A percentile compares a stretch with the other conserved stretches of the same genome.
Evolutionary conservation across 2,329 filamentous ascomycete species (phyloP).

Genomic region (Penicillium sp.): DNA sequence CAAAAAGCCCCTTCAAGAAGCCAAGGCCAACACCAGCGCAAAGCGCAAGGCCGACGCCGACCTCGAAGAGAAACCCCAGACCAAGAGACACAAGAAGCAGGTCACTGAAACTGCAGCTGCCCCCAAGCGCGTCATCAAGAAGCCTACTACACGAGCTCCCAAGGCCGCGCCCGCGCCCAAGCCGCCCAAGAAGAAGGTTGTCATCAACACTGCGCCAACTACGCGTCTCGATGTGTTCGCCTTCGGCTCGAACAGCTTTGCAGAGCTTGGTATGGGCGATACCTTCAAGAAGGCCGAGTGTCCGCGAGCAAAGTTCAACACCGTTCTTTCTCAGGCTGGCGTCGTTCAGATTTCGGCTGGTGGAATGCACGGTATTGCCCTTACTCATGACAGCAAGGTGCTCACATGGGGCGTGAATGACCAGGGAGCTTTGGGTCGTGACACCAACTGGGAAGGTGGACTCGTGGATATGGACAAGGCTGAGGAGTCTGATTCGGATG

Average conservation of each 20-base stretch:
- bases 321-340: conserved; percentile 48
- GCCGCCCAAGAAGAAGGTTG: conserved; percentile 19
- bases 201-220: conserved; percentile 55
- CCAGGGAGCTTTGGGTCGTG: conserved; percentile 67
- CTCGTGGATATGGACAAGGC: conserved; percentile 48
- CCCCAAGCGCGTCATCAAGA: conserved; percentile 10
- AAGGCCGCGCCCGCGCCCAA: conserved; percentile 11
- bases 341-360: conserved; percentile 69
- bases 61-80: conserved; percentile 11
- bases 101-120: neutral
- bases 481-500: conserved; percentile 53
- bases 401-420: conserved; percentile 80
- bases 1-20: conserved; percentile 14
- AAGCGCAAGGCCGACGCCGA: conserved; percentile 15
- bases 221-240: conserved; percentile 63
- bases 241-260: conserved; percentile 67
- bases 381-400: conserved; percentile 71
- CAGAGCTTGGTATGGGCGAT: conserved; percentile 72
- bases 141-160: conserved; percentile 6
- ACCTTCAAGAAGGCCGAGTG: conserved; percentile 58
- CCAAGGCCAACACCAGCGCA: conserved; percentile 15
- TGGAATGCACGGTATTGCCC: conserved; percentile 69
- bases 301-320: conserved; percentile 65
- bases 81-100: conserved; percentile 13
- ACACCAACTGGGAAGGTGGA: conserved; percentile 62